Evolutionary conservation across 2,329 filamentous ascomycete species (phyloP), one percentile per base, ranked within the genome.

Genomic region (Sarocladium brachiariae): DNA sequence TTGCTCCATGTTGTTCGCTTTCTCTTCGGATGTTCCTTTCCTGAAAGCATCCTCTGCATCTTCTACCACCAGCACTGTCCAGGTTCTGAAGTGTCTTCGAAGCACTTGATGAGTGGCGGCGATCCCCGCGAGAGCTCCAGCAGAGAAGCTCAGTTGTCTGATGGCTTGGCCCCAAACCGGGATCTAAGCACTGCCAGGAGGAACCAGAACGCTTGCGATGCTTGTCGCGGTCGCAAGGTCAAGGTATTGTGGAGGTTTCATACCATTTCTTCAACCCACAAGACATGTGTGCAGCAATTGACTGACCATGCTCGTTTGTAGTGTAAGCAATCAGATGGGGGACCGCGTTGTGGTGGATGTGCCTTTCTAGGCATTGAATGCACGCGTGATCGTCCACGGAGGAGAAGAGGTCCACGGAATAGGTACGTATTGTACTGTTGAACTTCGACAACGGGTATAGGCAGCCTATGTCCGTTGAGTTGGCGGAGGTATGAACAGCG

Each of bases 131-230:
- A 37, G 34, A 18, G 34, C n/a, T n/a, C 16, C 6, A 6, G 9
- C 16, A n/a, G 9, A 16, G 34, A 37, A 16, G 34, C 34, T 16
- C 34, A 37, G n/a, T 37, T n/a, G 34, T n/a, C 34, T 37, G 6
- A 9, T 10, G 16, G 10, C 6, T 11, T n/a, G 34, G 9, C n/a
- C 16, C 34, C 6, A 9, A 11, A 9, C 6, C 34, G 34, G n/a
- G 34, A 37, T 18, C n/a, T n/a, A n/a, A 37, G n/a, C 9, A 37
- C 8, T 6, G 6, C 34, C 34, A 23, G 38, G 19, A 45, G 13
- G n/a, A 61, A 60, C 31, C 57, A 61, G 48, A 62, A 61, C 21
- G 63, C 63, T 6, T 65, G 63, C 45, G 63, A 65, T 50, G 55
- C 52, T 9, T 65, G 63, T 35, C 57, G 63, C 21, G 49, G 56